Evolutionary conservation across 139 green algal species (phyloP).

Genomic region (Chlamydomonas eustigma): DNA sequence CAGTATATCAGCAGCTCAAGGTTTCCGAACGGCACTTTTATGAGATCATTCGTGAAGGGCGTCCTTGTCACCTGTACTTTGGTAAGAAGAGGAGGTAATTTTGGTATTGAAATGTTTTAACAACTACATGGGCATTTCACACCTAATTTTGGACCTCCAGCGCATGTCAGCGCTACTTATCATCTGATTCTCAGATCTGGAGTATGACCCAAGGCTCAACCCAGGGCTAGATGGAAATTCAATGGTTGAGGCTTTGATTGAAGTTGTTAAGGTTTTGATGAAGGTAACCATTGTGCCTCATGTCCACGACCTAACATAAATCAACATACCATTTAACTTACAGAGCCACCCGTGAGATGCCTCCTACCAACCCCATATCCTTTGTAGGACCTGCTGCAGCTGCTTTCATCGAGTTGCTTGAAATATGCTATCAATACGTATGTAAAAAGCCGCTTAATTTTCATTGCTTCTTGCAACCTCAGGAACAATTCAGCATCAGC

Average conservation of each 20-base stretch:
- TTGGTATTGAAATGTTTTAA: background rate
- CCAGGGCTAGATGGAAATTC: constrained; percentile 48
- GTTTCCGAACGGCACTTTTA: constrained; percentile 32
- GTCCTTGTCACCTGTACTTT: constrained; percentile 82
- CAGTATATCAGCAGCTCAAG: background rate
- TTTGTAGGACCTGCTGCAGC: no score
- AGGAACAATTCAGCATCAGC: constrained; percentile 11
- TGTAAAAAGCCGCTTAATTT: no score
- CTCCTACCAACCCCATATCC: no score
- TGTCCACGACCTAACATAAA: background rate
- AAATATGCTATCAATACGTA: no score
- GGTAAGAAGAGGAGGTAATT: constrained; percentile 19
- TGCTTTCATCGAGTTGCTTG: no score
- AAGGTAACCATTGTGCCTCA: background rate
- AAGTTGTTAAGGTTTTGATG: constrained; percentile 22
- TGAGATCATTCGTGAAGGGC: constrained; percentile 65
- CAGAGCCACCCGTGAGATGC: no score
- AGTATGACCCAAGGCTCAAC: constrained; percentile 59
- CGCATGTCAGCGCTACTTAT: no score
- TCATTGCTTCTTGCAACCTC: no score
- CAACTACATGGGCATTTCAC: no score
- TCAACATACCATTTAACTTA: background rate
- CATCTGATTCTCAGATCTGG: constrained; percentile 54
- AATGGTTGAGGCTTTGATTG: constrained; percentile 56
- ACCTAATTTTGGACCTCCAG: no score